Percentiles rank a stretch among this genome's conserved stretches.
phyloP scores from a whole-genome alignment of 306 rosid genomes.

The Sesbania bispinosa region DNA sequence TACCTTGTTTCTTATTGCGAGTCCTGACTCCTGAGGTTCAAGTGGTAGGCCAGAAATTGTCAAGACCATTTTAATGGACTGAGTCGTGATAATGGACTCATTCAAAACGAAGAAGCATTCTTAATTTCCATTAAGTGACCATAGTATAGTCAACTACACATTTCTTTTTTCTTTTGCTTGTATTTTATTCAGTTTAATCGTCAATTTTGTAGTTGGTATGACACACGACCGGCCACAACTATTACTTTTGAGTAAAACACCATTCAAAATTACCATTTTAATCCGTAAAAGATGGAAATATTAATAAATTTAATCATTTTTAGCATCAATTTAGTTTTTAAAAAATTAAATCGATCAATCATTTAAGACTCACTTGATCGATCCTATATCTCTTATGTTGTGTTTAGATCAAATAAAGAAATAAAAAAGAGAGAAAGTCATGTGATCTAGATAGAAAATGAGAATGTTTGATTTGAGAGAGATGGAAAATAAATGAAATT shows the following conservation, averaged over 20 bases:
- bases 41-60: slow-evolving; percentile 6
- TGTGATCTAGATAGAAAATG: no score
- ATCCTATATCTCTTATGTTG: no score
- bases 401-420: no score
- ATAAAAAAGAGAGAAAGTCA: no score
- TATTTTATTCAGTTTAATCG: slow-evolving; percentile 5
- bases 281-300: no score
- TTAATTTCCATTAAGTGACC: background rate
- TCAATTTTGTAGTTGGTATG: slow-evolving; percentile 14
- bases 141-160: background rate
- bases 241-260: background rate
- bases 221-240: slow-evolving; percentile 12
- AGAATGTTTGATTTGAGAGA: no score
- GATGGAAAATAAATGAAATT: no score
- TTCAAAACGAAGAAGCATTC: background rate
- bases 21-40: background rate
- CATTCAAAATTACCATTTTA: no score
- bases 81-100: background rate
- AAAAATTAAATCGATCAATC: no score
- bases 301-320: no score
- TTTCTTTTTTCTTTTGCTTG: background rate
- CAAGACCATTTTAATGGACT: background rate
- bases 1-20: background rate
- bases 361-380: no score
- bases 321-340: no score